These are phyloP conservation scores for Biscogniauxia mediterranea DNA, from an alignment of 2,329 filamentous ascomycete species.

Conservation along the genomic window DNA sequence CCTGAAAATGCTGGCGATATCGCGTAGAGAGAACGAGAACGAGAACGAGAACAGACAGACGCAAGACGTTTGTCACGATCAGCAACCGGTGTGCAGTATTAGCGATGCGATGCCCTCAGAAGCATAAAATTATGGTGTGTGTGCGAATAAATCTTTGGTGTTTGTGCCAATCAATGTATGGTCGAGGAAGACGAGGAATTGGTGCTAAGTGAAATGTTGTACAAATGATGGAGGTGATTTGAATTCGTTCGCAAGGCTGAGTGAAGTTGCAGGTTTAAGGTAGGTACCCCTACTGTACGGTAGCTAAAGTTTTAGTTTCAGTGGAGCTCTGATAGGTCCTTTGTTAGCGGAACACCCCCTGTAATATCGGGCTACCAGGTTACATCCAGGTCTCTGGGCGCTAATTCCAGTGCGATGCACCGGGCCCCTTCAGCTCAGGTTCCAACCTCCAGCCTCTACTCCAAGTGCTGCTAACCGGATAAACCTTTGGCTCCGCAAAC, in stretches of 20 bases:
- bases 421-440: background rate
- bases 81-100: background rate
- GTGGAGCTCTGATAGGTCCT: background rate
- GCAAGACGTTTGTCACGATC: background rate
- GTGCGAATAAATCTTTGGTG: background rate
- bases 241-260: background rate
- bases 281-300: background rate
- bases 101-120: background rate
- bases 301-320: background rate
- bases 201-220: background rate
- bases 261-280: too few species aligned
- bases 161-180: too few species aligned
- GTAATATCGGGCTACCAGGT: background rate
- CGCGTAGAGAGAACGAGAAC: background rate
- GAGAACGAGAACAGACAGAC: background rate
- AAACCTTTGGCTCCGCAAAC: conserved; percentile 2
- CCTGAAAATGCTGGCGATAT: conserved; percentile 3
- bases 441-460: too few species aligned
- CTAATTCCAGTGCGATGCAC: background rate
- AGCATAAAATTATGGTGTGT: background rate
- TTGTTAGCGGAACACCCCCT: background rate
- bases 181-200: background rate
- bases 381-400: background rate
- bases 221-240: background rate
- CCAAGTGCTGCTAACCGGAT: background rate